A percentile compares a stretch with the other conserved stretches of the same genome.
These are phyloP conservation scores for Nicotiana otophora DNA, from an alignment of 257 asterid species.

Conservation along the genomic window DNA sequence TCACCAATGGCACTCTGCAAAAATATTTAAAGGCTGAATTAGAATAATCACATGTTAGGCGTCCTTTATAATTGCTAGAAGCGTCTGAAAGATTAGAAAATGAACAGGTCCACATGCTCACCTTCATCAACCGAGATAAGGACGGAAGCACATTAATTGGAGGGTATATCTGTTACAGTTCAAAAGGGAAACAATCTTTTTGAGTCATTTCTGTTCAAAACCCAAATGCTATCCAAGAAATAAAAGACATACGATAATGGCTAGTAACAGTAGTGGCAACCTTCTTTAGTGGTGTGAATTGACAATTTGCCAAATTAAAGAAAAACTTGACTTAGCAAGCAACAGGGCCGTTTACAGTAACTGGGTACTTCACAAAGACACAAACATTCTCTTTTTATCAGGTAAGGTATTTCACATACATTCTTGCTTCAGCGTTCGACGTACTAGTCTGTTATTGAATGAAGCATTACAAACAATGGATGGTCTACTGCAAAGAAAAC, in stretches of 20 bases:
- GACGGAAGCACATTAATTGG: constrained; percentile 97
- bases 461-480: background rate
- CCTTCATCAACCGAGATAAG: constrained; percentile 97
- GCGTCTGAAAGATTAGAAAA: background rate
- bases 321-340: background rate
- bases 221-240: background rate
- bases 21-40: background rate
- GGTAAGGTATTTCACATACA: no score
- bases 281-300: background rate
- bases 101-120: constrained; percentile 17
- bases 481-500: background rate
- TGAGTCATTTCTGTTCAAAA: background rate
- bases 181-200: background rate
- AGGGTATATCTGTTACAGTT: constrained; percentile 41
- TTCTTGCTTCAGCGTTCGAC: background rate
- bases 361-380: background rate
- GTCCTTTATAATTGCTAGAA: background rate
- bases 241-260: background rate
- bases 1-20: constrained; percentile 98
- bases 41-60: background rate
- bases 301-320: background rate
- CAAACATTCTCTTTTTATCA: no score
- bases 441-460: background rate
- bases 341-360: background rate
- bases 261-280: background rate